Evolutionary conservation across 371 early-diverging fungal genomes (phyloP).

Genomic region (Mucor plumbeus): DNA sequence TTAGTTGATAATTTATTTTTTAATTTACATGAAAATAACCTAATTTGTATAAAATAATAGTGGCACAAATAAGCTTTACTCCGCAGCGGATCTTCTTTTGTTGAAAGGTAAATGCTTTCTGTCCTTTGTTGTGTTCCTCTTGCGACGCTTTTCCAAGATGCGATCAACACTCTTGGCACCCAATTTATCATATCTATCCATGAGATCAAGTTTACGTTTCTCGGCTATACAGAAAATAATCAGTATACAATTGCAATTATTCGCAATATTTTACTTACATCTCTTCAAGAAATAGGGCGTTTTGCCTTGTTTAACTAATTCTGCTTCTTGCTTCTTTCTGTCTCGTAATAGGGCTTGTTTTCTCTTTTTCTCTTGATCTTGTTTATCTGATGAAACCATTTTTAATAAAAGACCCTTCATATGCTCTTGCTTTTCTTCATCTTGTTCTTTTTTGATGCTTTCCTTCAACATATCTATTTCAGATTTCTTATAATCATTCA

Average conservation of each 20-base stretch:
- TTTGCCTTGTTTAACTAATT: constrained; percentile 83
- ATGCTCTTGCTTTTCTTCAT: constrained; percentile 56
- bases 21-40: constrained; percentile 1
- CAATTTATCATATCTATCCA: constrained; percentile 76
- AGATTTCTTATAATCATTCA: constrained; percentile 73
- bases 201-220: constrained; percentile 77
- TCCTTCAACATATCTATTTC: constrained; percentile 74
- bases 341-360: constrained; percentile 70
- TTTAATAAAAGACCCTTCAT: constrained; percentile 54
- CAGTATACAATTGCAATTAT: neutral
- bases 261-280: constrained; percentile 51
- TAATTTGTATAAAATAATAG: constrained; percentile 3
- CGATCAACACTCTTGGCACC: constrained; percentile 77
- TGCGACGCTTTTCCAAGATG: constrained; percentile 85
- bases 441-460: constrained; percentile 66
- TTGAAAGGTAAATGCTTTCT: constrained; percentile 56
- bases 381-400: constrained; percentile 59
- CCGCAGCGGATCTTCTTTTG: constrained; percentile 36
- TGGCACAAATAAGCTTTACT: constrained; percentile 1
- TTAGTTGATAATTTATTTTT: constrained; percentile 12
- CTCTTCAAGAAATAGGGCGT: constrained; percentile 89
- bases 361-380: constrained; percentile 61
- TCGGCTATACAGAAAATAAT: constrained; percentile 57
- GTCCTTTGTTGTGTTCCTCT: constrained; percentile 87
- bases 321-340: constrained; percentile 81